These are phyloP conservation scores for Thermoascus crustaceus DNA, from an alignment of 2,329 filamentous ascomycete genomes.

Conservation along the genomic window DNA sequence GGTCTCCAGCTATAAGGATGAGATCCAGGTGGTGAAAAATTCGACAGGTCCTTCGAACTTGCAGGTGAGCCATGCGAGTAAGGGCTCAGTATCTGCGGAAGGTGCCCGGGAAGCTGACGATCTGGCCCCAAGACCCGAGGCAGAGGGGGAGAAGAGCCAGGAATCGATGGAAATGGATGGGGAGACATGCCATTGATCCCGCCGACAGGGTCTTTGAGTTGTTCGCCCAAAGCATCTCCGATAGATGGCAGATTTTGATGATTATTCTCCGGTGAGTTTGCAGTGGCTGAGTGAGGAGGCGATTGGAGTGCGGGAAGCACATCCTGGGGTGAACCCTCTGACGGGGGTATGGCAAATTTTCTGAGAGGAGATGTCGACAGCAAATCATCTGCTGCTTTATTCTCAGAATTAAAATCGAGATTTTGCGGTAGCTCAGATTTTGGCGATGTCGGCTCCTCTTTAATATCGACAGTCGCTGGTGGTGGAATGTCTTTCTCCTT, in stretches of 20 bases:
- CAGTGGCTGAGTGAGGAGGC: conserved; percentile 23
- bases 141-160: conserved; percentile 18
- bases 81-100: conserved; percentile 25
- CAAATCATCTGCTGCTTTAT: conserved; percentile 12
- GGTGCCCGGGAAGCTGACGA: conserved; percentile 20
- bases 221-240: conserved; percentile 26
- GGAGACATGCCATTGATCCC: conserved; percentile 19
- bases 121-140: conserved; percentile 22
- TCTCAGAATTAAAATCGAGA: not conserved
- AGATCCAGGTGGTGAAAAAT: conserved; percentile 28
- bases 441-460: conserved; percentile 4
- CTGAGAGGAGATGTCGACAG: conserved; percentile 22
- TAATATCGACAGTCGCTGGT: not conserved
- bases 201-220: conserved; percentile 18
- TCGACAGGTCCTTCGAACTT: conserved; percentile 28
- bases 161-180: conserved; percentile 15
- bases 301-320: conserved; percentile 34
- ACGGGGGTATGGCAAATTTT: conserved; percentile 26
- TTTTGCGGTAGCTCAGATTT: conserved; percentile 1
- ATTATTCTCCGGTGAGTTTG: conserved; percentile 27
- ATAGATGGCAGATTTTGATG: conserved; percentile 35
- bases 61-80: conserved; percentile 32
- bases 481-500: not conserved
- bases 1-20: conserved; percentile 22
- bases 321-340: conserved; percentile 21